Base-by-base conservation (phyloP, 805 yeast genomes). In the Yamadazyma sp. region DNA sequence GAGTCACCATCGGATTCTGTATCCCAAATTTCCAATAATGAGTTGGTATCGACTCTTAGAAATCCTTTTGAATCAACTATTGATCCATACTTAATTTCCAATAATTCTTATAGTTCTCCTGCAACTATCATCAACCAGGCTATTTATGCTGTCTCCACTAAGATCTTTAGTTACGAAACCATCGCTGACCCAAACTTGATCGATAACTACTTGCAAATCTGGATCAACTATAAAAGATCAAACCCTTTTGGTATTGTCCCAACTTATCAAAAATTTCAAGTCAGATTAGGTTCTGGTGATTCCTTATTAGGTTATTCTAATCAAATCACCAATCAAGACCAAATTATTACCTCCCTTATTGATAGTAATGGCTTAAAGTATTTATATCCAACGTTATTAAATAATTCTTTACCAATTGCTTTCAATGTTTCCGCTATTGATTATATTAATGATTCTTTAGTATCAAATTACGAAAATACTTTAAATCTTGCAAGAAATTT, bases 261-360 rank as follows among this genome's bases (percentile, higher is more conserved):
- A 18, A 67, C 68, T 35, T 59, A 82, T 47, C 68, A 77, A 52
- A 64, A 73, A 44, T 58, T 82, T 38, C 87, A 88, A 52, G 75
- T 86, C 38, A 78, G 95, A 56, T 67, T 82, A 2, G 97, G 96
- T 49, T 93, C 96, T 21, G 86, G 91, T 30, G 73, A 78, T 43
- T 75, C 85, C 18, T 72, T 91, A 30, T 65, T 85, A 33, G 97
- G 96, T 24, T 89, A 80, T 61, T 58, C 76, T 35, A 43, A 53
- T 7, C 23, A 21, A 21, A 21, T 8, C 7, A 21, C 23, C 9
- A 21, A 21, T 7, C 10, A 10, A 10, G 58, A 59, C 24, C 65
- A 67, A 24, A 72, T 58, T 17, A 49, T 56, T 42, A 73, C 51
- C 68, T 80, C 42, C 34, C 55, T 89, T 24, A 70, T 81, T 30